phyloP scores from a whole-genome alignment of 371 early-diverging fungal species.

The Rhizopus arrhizus region DNA sequence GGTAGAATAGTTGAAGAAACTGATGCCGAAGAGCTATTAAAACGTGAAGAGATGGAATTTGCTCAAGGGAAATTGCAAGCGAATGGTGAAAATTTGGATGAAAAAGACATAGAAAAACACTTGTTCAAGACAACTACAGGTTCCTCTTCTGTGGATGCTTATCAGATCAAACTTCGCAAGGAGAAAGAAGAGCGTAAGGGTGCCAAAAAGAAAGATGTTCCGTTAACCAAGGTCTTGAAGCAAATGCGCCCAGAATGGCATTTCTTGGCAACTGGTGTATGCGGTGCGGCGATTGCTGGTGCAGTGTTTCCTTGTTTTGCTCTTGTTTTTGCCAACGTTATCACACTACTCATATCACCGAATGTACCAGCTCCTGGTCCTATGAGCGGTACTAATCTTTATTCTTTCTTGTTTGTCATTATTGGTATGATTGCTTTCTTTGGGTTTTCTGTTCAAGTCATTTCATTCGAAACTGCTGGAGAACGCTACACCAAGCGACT shows the following conservation, averaged over 20 bases:
- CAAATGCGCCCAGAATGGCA: slow-evolving; percentile 48
- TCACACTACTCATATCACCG: slow-evolving; percentile 33
- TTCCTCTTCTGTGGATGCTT: slow-evolving; percentile 42
- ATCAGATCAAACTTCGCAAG: slow-evolving; percentile 48
- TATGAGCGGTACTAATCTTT: slow-evolving; percentile 65
- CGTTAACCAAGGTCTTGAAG: slow-evolving; percentile 41
- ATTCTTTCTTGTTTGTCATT: slow-evolving; percentile 77
- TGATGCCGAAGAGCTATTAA: slow-evolving; percentile 34
- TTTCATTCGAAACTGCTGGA: slow-evolving; percentile 53
- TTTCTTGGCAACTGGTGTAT: slow-evolving; percentile 40
- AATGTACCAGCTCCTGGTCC: slow-evolving; percentile 31
- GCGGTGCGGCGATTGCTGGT: slow-evolving; percentile 61
- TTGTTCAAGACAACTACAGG: slow-evolving; percentile 38
- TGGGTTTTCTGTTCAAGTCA: slow-evolving; percentile 40
- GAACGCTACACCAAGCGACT: slow-evolving; percentile 66
- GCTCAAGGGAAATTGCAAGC: slow-evolving; percentile 11
- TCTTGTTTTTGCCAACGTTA: slow-evolving; percentile 47
- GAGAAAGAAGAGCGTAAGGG: slow-evolving; percentile 48
- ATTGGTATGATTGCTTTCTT: slow-evolving; percentile 58
- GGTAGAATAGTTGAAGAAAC: slow-evolving; percentile 24
- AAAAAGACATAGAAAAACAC: slow-evolving; percentile 25
- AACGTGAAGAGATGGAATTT: slow-evolving; percentile 44
- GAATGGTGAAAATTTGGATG: slow-evolving; percentile 27
- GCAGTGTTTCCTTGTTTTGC: slow-evolving; percentile 59
- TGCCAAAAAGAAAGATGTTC: slow-evolving; percentile 51